These are phyloP conservation scores for Toxicodendron radicans DNA, from an alignment of 345 rosid species.

Conservation along the genomic window DNA sequence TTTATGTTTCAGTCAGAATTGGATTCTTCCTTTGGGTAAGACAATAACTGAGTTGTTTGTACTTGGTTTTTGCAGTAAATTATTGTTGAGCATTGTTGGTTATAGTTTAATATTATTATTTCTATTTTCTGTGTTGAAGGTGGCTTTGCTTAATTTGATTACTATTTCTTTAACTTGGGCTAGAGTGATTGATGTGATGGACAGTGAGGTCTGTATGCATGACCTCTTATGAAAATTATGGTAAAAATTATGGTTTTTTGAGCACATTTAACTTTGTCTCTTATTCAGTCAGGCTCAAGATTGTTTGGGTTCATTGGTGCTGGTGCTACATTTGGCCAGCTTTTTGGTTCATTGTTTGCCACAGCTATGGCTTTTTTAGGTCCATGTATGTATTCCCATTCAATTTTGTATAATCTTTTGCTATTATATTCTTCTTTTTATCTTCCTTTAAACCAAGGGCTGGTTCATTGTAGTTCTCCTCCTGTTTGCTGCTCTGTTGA, in stretches of 20 bases:
- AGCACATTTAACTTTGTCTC: constrained; percentile 30
- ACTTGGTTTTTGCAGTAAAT: constrained; percentile 5
- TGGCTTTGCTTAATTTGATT: constrained; percentile 84
- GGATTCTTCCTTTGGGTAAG: constrained; percentile 92
- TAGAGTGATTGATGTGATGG: constrained; percentile 91
- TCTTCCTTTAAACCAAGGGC: constrained; percentile 14
- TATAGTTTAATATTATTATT: constrained; percentile 2
- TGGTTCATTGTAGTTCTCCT: constrained; percentile 58
- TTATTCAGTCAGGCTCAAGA: constrained; percentile 93
- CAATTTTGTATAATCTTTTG: constrained; percentile 17
- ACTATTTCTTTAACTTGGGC: constrained; percentile 98
- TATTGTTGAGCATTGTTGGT: neutral
- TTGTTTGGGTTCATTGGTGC: constrained; percentile 97
- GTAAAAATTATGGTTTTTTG: constrained; percentile 28
- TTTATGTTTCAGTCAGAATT: constrained; percentile 74
- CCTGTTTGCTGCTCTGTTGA: constrained; percentile 75
- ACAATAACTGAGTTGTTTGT: constrained; percentile 11
- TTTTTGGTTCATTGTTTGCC: constrained; percentile 90
- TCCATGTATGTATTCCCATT: constrained; percentile 55
- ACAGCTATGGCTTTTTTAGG: constrained; percentile 87
- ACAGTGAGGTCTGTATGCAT: constrained; percentile 63
- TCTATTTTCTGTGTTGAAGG: constrained; percentile 38
- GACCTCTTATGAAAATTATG: neutral
- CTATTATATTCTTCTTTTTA: constrained; percentile 16
- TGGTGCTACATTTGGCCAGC: constrained; percentile 97